These are phyloP conservation scores for Phellinidium pouzarii DNA, from an alignment of 1,284 basidiomycete species.

Conservation along the genomic window DNA sequence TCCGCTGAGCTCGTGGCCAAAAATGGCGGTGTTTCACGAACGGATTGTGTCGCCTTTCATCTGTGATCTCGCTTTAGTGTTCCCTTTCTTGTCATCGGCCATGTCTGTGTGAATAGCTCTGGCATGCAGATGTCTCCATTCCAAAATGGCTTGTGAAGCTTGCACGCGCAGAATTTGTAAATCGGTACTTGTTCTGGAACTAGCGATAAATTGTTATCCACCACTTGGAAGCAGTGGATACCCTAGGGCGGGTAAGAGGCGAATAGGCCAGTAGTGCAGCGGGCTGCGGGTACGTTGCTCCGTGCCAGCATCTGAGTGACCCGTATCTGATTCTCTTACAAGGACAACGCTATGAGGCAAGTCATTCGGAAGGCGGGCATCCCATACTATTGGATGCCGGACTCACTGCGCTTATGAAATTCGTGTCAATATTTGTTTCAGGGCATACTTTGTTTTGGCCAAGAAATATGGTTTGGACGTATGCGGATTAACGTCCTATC, in stretches of 20 bases:
- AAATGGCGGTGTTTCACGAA: neutral
- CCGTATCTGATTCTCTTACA: neutral
- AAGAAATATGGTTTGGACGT: conserved; percentile 4
- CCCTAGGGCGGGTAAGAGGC: too few relatives aligned
- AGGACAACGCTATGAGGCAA: neutral
- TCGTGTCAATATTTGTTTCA: conserved; percentile 8
- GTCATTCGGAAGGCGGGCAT: neutral
- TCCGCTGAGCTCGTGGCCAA: neutral
- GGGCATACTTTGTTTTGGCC: neutral
- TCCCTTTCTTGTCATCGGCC: neutral
- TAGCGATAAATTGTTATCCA: too few relatives aligned
- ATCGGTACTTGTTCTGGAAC: too few relatives aligned
- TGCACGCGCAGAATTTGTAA: too few relatives aligned
- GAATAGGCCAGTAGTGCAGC: neutral
- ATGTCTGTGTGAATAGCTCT: too few relatives aligned
- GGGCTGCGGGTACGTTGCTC: neutral
- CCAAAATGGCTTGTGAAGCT: too few relatives aligned
- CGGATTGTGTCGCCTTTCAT: neutral
- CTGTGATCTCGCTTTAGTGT: neutral
- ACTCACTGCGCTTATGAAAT: neutral
- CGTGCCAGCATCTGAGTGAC: neutral
- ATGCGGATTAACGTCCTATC: conserved; percentile 1
- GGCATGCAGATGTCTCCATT: too few relatives aligned
- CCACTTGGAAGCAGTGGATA: too few relatives aligned
- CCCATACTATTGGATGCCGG: neutral